Evolutionary conservation across 164 flowering plant genomes (phyloP).

Genomic region (Annona cherimola): DNA sequence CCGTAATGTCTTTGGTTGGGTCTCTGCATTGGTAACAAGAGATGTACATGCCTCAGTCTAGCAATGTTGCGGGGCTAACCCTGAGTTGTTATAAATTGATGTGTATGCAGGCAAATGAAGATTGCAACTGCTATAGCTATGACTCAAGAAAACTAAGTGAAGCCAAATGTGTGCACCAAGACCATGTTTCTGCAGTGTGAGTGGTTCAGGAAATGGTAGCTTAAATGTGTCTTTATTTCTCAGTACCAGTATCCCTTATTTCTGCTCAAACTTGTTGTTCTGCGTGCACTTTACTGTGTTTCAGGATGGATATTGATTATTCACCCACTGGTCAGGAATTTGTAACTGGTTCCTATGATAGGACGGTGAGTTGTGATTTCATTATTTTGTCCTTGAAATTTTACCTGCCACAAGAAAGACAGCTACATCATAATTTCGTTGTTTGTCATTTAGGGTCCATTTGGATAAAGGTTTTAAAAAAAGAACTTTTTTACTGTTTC

Average conservation of each 20-base stretch:
- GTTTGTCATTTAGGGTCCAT: not conserved
- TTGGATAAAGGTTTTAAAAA: no score
- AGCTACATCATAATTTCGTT: not conserved
- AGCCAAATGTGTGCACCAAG: slow-evolving; percentile 89
- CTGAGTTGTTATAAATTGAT: not conserved
- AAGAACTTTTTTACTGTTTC: no score
- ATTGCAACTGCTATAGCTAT: slow-evolving; percentile 85
- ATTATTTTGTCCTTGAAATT: not conserved
- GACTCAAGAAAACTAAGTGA: slow-evolving; percentile 75
- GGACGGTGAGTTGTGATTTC: slow-evolving; percentile 60
- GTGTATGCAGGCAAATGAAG: slow-evolving; percentile 79
- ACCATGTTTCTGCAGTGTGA: slow-evolving; percentile 96
- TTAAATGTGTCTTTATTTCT: not conserved
- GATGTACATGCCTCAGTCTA: not conserved
- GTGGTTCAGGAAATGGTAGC: slow-evolving; percentile 14
- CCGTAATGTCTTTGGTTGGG: not conserved
- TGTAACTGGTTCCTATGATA: slow-evolving; percentile 95
- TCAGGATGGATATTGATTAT: slow-evolving; percentile 95
- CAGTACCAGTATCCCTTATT: not conserved
- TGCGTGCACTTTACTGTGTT: not conserved
- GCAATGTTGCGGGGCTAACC: no score
- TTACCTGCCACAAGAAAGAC: not conserved
- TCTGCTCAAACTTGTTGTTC: not conserved
- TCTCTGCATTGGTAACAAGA: not conserved
- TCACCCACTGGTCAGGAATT: slow-evolving; percentile 98